A percentile compares a stretch with the other conserved stretches of the same genome.
Conservation (phyloP, 768 basidiomycete genomes). For the Pleurotus platypus region DNA sequence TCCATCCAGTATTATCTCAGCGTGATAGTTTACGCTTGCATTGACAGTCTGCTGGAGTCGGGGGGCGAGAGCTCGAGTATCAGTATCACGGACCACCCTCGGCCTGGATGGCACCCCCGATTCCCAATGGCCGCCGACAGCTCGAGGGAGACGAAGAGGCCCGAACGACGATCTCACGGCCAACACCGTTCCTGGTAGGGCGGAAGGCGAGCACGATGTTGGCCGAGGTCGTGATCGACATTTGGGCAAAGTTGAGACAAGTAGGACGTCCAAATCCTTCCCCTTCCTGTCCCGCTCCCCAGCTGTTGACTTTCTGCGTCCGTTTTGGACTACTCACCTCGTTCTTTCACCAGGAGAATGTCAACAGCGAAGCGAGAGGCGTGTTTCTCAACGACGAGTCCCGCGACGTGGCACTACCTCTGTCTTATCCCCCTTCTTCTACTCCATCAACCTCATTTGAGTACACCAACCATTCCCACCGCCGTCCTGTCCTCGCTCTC, state of each 20-base stretch:
- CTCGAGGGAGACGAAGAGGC: too few relatives aligned
- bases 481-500: slow-evolving; percentile 41
- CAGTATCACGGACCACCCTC: slow-evolving; percentile 1
- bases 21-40: not conserved
- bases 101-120: too few relatives aligned
- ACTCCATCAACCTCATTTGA: slow-evolving; percentile 10
- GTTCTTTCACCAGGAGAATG: too few relatives aligned
- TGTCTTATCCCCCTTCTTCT: not conserved
- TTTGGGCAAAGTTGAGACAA: too few relatives aligned
- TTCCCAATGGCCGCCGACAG: too few relatives aligned
- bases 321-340: too few relatives aligned
- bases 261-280: too few relatives aligned
- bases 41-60: slow-evolving; percentile 28
- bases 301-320: too few relatives aligned
- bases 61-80: slow-evolving; percentile 20
- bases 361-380: slow-evolving; percentile 27
- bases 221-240: too few relatives aligned
- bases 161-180: slow-evolving; percentile 30
- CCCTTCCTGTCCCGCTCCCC: too few relatives aligned
- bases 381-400: slow-evolving; percentile 56
- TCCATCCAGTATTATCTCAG: too few relatives aligned
- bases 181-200: slow-evolving; percentile 64
- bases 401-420: slow-evolving; percentile 19
- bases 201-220: slow-evolving; percentile 24
- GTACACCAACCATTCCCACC: slow-evolving; percentile 33